Evolutionary conservation across 164 flowering plant genomes (phyloP).

Genomic region (Cinnamomum chago): DNA sequence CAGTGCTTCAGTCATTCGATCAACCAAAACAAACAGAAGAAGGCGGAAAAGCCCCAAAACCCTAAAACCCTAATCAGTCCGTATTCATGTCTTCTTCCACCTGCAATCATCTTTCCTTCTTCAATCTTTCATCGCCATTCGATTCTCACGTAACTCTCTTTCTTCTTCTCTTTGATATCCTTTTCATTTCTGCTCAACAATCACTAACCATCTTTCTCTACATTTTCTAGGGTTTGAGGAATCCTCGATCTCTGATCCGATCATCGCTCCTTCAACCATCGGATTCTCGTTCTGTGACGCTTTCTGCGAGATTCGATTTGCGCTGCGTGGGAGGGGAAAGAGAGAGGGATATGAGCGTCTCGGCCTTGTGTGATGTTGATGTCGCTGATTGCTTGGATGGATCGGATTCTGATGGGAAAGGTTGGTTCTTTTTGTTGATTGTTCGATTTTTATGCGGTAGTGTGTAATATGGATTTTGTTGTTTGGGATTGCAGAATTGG

Average conservation of each 20-base stretch:
- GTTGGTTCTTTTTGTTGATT: not conserved
- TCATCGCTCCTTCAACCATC: not conserved
- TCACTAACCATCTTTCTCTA: not conserved
- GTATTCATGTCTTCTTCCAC: not conserved
- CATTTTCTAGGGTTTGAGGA: not conserved
- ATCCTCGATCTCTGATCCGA: not conserved
- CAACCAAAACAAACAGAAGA: not conserved
- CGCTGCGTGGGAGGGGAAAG: conserved; percentile 1
- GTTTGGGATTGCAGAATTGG: conserved; percentile 24
- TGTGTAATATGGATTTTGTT: not conserved
- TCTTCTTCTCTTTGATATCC: not conserved
- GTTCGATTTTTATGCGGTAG: not conserved
- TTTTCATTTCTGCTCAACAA: not conserved
- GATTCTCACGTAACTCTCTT: not conserved
- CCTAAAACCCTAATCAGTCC: not conserved
- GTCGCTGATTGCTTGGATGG: not conserved
- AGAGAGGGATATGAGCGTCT: conserved; percentile 2
- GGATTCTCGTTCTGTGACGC: not conserved
- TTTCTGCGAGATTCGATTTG: not conserved
- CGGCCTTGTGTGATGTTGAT: not conserved
- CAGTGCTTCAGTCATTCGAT: not conserved
- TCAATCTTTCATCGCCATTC: not conserved
- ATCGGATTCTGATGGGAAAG: not conserved
- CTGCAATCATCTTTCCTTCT: not conserved
- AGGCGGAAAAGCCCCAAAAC: not conserved